These are phyloP conservation scores for Barnettozyma hawaiiensis DNA, from an alignment of 1,139 yeast genomes.

Conservation along the genomic window DNA sequence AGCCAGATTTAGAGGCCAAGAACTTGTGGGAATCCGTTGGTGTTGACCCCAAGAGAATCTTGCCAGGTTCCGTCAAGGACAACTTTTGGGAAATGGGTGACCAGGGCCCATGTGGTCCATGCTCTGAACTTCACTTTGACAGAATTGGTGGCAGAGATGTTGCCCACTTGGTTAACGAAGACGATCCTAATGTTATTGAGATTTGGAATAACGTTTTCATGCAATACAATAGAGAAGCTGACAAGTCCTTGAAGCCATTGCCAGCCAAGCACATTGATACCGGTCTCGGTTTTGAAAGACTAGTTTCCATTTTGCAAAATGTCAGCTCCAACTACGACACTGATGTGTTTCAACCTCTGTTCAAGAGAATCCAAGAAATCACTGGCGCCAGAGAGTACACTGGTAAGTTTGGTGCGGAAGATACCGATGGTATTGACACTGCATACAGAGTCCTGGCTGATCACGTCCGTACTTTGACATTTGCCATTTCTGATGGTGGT, in stretches of 20 bases:
- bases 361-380: constrained; percentile 78
- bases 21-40: constrained; percentile 83
- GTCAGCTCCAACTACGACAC: constrained; percentile 93
- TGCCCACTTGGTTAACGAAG: constrained; percentile 80
- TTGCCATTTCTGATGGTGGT: constrained; percentile 97
- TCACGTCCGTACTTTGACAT: constrained; percentile 93
- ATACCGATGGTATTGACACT: constrained; percentile 90
- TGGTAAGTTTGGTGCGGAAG: constrained; percentile 91
- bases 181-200: constrained; percentile 96
- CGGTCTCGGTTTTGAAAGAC: constrained; percentile 97
- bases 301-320: constrained; percentile 89
- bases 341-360: constrained; percentile 89
- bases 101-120: constrained; percentile 99
- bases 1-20: constrained; percentile 92
- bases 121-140: constrained; percentile 95
- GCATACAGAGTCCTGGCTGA: constrained; percentile 98
- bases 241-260: constrained; percentile 69
- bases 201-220: constrained; percentile 97
- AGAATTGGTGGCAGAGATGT: constrained; percentile 98
- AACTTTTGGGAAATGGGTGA: constrained; percentile 99
- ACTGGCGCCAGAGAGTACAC: constrained; percentile 88
- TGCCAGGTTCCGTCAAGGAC: constrained; percentile 86
- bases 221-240: constrained; percentile 92
- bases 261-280: constrained; percentile 97
- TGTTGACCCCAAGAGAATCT: constrained; percentile 83